A percentile compares a stretch with the other conserved stretches of the same genome.
Conservation (phyloP, 179 eudicot genomes). For the Silene vulgaris region DNA sequence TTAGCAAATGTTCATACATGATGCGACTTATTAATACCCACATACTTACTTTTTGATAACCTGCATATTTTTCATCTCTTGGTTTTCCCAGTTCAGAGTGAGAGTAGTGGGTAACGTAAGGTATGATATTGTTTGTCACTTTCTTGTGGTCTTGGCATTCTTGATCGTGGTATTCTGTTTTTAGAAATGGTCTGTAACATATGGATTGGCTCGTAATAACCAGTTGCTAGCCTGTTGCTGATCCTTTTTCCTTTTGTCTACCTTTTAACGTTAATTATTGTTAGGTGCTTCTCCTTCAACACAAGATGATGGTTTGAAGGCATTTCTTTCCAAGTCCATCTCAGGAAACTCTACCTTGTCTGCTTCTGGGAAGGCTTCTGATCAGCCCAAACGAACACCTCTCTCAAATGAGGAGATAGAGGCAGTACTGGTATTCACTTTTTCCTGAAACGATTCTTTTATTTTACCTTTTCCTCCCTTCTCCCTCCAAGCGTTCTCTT, state of each 20-base stretch:
- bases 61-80: background rate
- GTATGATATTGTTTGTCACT: background rate
- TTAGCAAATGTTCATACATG: background rate
- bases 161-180: background rate
- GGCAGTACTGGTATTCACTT: slow-evolving; percentile 52
- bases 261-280: background rate
- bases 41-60: background rate
- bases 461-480: background rate
- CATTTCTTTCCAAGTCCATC: slow-evolving; percentile 41
- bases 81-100: background rate
- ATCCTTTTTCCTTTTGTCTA: background rate
- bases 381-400: slow-evolving; percentile 77
- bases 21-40: background rate
- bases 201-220: background rate
- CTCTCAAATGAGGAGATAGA: slow-evolving; percentile 77
- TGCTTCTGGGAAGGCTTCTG: slow-evolving; percentile 71
- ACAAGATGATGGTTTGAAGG: slow-evolving; percentile 36
- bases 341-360: slow-evolving; percentile 38
- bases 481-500: background rate
- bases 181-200: background rate
- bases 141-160: background rate
- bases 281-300: slow-evolving; percentile 42
- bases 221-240: background rate
- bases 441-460: background rate
- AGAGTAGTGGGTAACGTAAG: background rate